Evolutionary conservation across 2,329 filamentous ascomycete genomes (phyloP).

Genomic region (Aspergillus ochraceus): DNA sequence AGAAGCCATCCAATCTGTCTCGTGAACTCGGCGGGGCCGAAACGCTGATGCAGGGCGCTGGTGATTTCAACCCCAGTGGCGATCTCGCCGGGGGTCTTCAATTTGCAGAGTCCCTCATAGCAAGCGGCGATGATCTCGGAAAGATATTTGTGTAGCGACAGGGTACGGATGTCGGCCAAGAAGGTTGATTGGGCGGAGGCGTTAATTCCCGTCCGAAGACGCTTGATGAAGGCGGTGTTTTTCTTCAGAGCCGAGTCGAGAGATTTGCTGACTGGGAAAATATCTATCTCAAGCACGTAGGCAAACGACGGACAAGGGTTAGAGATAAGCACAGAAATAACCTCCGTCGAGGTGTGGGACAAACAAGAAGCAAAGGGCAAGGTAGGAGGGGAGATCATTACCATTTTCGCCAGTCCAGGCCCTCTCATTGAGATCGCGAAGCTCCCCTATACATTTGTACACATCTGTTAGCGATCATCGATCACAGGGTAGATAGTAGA

Average conservation of each 20-base stretch:
- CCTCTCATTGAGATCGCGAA: slow-evolving; percentile 82
- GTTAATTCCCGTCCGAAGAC: slow-evolving; percentile 85
- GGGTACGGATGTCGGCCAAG: slow-evolving; percentile 81
- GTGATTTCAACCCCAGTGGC: slow-evolving; percentile 89
- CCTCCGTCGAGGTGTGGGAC: slow-evolving; percentile 11
- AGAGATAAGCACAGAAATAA: neutral
- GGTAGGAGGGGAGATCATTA: slow-evolving; percentile 40
- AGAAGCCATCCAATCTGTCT: slow-evolving; percentile 89
- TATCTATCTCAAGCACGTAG: slow-evolving; percentile 54
- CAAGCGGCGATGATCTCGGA: slow-evolving; percentile 96
- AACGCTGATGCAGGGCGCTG: slow-evolving; percentile 92
- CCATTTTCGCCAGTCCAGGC: slow-evolving; percentile 89
- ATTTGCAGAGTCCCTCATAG: slow-evolving; percentile 87
- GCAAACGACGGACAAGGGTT: slow-evolving; percentile 15
- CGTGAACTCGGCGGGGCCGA: slow-evolving; percentile 87
- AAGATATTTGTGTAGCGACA: slow-evolving; percentile 93
- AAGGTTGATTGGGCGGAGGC: slow-evolving; percentile 78
- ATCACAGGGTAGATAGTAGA: neutral
- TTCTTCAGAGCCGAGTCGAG: slow-evolving; percentile 96
- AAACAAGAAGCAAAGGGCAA: slow-evolving; percentile 19
- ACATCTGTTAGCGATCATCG: neutral
- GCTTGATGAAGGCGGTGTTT: slow-evolving; percentile 97
- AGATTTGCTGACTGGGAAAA: slow-evolving; percentile 73
- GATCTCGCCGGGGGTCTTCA: slow-evolving; percentile 90
- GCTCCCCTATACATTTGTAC: slow-evolving; percentile 65